A percentile compares a stretch with the other conserved stretches of the same genome.
These are phyloP conservation scores for Candida tibetensis DNA, from an alignment of 805 yeast species.

Conservation along the genomic window DNA sequence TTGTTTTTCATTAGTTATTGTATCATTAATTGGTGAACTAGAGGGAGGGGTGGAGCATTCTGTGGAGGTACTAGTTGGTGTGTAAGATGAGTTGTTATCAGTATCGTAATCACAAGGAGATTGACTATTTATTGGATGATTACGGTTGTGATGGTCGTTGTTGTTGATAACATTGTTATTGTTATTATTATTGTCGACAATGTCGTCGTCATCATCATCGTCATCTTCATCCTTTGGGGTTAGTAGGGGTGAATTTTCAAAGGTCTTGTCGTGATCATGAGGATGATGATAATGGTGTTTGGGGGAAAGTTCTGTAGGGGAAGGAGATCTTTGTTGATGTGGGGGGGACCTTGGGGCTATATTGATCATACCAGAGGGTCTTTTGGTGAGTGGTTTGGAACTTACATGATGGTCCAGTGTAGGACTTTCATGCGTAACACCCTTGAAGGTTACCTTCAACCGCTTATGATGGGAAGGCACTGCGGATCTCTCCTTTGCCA, in stretches of 20 bases:
- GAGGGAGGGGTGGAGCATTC: conserved; percentile 8
- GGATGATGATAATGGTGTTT: conserved; percentile 14
- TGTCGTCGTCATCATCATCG: conserved; percentile 23
- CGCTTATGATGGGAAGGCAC: conserved; percentile 20
- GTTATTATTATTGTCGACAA: conserved; percentile 3
- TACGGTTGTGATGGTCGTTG: conserved; percentile 2
- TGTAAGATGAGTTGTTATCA: conserved; percentile 1
- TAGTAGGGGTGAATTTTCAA: conserved; percentile 34
- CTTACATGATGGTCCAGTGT: conserved; percentile 6
- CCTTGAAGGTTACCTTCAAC: conserved; percentile 16
- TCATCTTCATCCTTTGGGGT: conserved; percentile 44
- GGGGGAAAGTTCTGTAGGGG: conserved; percentile 24
- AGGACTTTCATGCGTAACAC: conserved; percentile 5
- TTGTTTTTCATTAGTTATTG: conserved; percentile 4
- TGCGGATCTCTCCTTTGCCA: conserved; percentile 10
- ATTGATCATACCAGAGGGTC: conserved; percentile 4
- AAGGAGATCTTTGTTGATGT: conserved; percentile 25
- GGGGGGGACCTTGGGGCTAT: conserved; percentile 12
- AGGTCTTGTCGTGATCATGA: conserved; percentile 19
- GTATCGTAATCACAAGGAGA: conserved; percentile 4
- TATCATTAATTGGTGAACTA: conserved; percentile 8
- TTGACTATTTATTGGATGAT: conserved; percentile 1
- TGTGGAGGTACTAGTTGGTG: conserved; percentile 4
- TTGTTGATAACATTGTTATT: conserved; percentile 4
- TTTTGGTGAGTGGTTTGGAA: conserved; percentile 1